Evolutionary conservation across 768 basidiomycete species (phyloP), one percentile per base, ranked within the genome.

Genomic region (Hygrophorus pudorinus): DNA sequence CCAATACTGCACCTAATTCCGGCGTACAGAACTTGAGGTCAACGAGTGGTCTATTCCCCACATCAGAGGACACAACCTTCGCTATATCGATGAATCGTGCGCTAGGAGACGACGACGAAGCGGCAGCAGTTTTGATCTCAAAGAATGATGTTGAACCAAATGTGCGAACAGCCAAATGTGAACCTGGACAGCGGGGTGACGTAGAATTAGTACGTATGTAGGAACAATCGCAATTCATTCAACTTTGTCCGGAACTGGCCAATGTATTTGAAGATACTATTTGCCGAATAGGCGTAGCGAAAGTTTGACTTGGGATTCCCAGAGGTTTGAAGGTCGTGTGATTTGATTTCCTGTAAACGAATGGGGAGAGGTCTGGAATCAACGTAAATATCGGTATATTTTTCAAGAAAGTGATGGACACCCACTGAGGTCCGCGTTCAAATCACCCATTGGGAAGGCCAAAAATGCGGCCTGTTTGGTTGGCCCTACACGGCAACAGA

Each of bases 271-370:
- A 63, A n/a, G 68, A 54, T 4, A 62, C 58, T 38, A 87, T 64
- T 51, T 88, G 85, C 42, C 69, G 67, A 42, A 89, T 83, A 10
- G 85, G 83, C 2, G 84, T 85, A 14, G 71, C 60, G 48, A 85
- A 85, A 2, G 62, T 60, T 47, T 63, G 62, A 5, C 65, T 55
- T 4, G 78, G 65, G 4, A 50, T 60, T 2, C 65, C 65, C 33
- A 56, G 58, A 2, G 79, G 71, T 32, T 57, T 68, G 36, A 73
- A 70, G 18, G 53, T 37, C 13, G 65, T 49, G 5, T 35, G 49
- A 5, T 56, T 51, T 18, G 50, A 53, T 35, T 52, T 56, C 32
- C 60, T 48, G 28, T 51, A 58, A n/a, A 51, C 42, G 10, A 73
- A 62, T 1, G 57, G 63, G 1, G 76, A 78, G 5, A 81, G 55